Percentiles rank a stretch among this genome's conserved stretches.
These are phyloP conservation scores for Fusarium sp. DNA, from an alignment of 2,329 filamentous ascomycete genomes.

Conservation along the genomic window DNA sequence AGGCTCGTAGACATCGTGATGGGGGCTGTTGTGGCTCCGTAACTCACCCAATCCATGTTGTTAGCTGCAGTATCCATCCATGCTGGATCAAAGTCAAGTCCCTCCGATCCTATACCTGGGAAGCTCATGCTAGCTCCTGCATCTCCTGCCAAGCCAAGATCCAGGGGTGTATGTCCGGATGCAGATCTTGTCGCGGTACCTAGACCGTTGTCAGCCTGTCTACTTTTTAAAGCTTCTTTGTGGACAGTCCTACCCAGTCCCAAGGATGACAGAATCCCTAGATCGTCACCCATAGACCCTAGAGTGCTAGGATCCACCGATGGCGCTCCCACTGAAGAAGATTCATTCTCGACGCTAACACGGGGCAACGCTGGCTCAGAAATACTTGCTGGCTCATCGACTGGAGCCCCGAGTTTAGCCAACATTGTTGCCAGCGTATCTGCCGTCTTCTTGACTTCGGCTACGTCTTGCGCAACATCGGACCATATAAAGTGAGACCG, in stretches of 20 bases:
- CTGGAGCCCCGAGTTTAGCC: constrained; percentile 57
- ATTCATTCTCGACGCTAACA: constrained; percentile 19
- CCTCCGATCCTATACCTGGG: constrained; percentile 39
- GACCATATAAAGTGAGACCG: constrained; percentile 63
- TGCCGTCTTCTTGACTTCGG: constrained; percentile 63
- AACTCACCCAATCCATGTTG: constrained; percentile 59
- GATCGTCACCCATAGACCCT: constrained; percentile 37
- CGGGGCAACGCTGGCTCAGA: constrained; percentile 9
- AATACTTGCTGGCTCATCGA: constrained; percentile 35
- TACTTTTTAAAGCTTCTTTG: constrained; percentile 12
- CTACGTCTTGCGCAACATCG: constrained; percentile 55
- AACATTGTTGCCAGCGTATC: constrained; percentile 64
- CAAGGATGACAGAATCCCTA: constrained; percentile 43
- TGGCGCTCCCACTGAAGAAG: constrained; percentile 40
- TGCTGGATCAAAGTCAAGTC: constrained; percentile 54
- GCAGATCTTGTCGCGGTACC: constrained; percentile 40
- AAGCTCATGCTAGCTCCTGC: constrained; percentile 43
- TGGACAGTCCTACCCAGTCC: constrained; percentile 41
- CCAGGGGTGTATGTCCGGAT: constrained; percentile 41
- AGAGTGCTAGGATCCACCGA: constrained; percentile 44
- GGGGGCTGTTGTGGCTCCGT: background rate
- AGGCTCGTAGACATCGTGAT: background rate
- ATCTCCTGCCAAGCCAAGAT: constrained; percentile 39
- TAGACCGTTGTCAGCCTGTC: constrained; percentile 34
- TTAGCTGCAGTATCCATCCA: constrained; percentile 54